A percentile compares a stretch with the other conserved stretches of the same genome.
These are phyloP conservation scores for Ammopiptanthus mongolicus DNA, from an alignment of 306 rosid genomes.

Conservation along the genomic window DNA sequence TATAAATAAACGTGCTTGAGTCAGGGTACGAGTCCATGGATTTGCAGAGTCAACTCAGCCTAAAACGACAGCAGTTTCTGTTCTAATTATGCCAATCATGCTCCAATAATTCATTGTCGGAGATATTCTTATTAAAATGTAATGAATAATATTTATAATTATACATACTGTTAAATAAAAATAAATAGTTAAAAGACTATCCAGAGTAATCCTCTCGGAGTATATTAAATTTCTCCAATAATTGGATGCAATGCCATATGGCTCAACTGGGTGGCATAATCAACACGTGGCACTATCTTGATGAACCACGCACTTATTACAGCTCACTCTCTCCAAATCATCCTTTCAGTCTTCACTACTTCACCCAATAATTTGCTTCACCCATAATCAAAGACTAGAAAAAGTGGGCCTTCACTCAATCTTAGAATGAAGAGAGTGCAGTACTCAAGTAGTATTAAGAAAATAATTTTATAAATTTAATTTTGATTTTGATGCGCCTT, in stretches of 20 bases:
- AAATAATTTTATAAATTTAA: not conserved
- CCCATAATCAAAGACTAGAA: not conserved
- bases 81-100: too few relatives aligned
- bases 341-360: not conserved
- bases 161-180: too few relatives aligned
- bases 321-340: not conserved
- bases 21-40: too few relatives aligned
- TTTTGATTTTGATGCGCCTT: too few relatives aligned
- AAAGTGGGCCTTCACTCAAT: not conserved
- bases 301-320: conserved; percentile 16
- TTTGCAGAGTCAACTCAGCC: too few relatives aligned
- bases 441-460: too few relatives aligned
- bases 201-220: not conserved
- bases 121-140: too few relatives aligned
- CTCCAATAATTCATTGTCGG: too few relatives aligned
- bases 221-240: not conserved
- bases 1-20: too few relatives aligned
- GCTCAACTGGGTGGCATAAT: not conserved
- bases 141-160: too few relatives aligned
- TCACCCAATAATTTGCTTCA: conserved; percentile 7
- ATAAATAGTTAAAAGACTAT: too few relatives aligned
- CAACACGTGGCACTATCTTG: not conserved
- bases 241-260: conserved; percentile 8
- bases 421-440: not conserved
- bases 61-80: too few relatives aligned